These are phyloP conservation scores for Benincasa hispida DNA, from an alignment of 306 rosid genomes.

Conservation along the genomic window DNA sequence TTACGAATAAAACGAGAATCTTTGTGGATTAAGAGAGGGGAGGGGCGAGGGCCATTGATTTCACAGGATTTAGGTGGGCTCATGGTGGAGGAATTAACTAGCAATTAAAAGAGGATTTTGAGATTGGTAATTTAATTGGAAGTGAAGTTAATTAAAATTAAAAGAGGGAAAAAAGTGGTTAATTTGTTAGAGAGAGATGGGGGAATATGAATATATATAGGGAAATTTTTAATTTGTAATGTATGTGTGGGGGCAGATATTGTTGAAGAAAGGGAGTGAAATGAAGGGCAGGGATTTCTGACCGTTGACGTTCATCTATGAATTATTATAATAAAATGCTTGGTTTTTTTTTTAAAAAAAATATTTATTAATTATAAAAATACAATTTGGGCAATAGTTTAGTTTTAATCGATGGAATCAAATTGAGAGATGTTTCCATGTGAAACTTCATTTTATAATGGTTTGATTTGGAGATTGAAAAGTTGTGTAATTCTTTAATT, in stretches of 20 bases:
- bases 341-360: no score
- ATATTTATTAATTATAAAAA: background rate
- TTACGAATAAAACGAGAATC: constrained; percentile 35
- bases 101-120: no score
- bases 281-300: background rate
- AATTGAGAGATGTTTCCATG: background rate
- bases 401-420: no score
- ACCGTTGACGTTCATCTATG: background rate
- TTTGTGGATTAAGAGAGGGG: constrained; percentile 45
- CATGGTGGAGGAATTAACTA: background rate
- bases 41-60: constrained; percentile 55
- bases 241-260: background rate
- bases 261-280: background rate
- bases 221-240: background rate
- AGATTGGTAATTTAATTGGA: background rate
- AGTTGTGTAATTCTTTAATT: background rate
- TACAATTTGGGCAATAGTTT: background rate
- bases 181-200: background rate
- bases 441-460: background rate
- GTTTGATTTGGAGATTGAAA: background rate
- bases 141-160: background rate
- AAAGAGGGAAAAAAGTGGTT: background rate
- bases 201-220: background rate
- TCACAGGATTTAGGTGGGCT: background rate
- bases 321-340: background rate